These are phyloP conservation scores for Beauveria pseudobassiana DNA, from an alignment of 2,329 filamentous ascomycete species.

Conservation along the genomic window DNA sequence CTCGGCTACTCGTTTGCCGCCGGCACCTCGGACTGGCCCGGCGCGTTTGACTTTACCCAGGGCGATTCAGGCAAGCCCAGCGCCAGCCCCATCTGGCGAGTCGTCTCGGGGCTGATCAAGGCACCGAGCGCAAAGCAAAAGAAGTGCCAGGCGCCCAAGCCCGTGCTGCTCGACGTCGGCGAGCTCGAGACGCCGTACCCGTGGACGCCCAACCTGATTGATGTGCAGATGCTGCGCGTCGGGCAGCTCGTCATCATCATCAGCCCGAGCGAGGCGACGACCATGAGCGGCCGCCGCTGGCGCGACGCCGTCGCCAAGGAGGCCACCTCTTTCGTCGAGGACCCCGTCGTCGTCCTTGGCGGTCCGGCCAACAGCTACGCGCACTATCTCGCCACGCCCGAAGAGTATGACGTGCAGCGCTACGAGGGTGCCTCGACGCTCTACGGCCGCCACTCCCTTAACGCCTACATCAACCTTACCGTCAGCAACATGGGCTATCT, in stretches of 20 bases:
- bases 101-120: conserved; percentile 67
- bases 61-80: conserved; percentile 66
- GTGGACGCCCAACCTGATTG: conserved; percentile 88
- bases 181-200: conserved; percentile 69
- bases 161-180: conserved; percentile 82
- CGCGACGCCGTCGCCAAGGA: conserved; percentile 55
- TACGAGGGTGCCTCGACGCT: conserved; percentile 95
- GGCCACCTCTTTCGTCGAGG: conserved; percentile 40
- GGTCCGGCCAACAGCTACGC: conserved; percentile 88
- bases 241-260: conserved; percentile 81
- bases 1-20: conserved; percentile 90
- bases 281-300: conserved; percentile 89
- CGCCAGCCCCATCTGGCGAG: conserved; percentile 66
- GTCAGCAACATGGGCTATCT: conserved; percentile 48
- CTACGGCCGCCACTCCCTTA: conserved; percentile 73
- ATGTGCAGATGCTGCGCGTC: conserved; percentile 77
- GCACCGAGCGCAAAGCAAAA: conserved; percentile 62
- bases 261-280: conserved; percentile 80
- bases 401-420: conserved; percentile 77
- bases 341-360: conserved; percentile 73
- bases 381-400: conserved; percentile 70
- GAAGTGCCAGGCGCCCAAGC: conserved; percentile 72
- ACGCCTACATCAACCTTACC: conserved; percentile 82
- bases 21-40: conserved; percentile 86
- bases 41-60: conserved; percentile 89